These are phyloP conservation scores for Dactylellina sp. DNA, from an alignment of 2,329 filamentous ascomycete species.

Conservation along the genomic window DNA sequence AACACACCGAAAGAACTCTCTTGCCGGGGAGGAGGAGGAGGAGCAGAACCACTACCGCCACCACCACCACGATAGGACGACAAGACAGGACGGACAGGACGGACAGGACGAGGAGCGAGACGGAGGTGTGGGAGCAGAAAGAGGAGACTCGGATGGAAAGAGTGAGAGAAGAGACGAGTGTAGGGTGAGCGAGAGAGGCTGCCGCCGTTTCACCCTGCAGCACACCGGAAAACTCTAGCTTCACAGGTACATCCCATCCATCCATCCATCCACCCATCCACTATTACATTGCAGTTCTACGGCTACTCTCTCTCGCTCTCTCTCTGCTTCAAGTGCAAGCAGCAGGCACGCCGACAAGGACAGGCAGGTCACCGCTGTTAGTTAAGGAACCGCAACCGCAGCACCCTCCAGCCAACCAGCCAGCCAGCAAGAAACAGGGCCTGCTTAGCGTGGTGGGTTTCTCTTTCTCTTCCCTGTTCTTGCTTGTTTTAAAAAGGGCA, in stretches of 20 bases:
- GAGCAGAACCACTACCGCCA: background rate
- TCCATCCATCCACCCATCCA: no score
- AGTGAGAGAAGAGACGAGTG: no score
- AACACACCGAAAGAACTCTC: background rate
- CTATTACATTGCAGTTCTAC: no score
- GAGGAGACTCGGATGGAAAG: no score
- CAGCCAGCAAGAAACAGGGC: constrained; percentile 32
- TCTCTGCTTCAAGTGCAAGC: no score
- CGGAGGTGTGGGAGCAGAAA: background rate
- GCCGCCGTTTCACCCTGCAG: constrained; percentile 50
- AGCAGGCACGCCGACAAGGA: constrained; percentile 30
- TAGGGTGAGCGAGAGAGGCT: no score
- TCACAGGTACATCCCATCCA: background rate
- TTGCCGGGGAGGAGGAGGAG: no score
- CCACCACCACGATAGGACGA: background rate
- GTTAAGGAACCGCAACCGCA: constrained; percentile 55
- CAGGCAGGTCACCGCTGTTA: constrained; percentile 37
- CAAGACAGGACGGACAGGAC: background rate
- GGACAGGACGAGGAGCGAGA: background rate
- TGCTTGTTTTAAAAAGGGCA: constrained; percentile 57
- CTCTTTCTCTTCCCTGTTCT: constrained; percentile 56
- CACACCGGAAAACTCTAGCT: constrained; percentile 34
- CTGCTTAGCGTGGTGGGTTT: constrained; percentile 54
- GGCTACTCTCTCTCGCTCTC: no score
- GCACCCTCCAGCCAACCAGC: constrained; percentile 32